Evolutionary conservation across 352 stramenopile species (phyloP).

Genomic region (Phytophthora chlamydospora): DNA sequence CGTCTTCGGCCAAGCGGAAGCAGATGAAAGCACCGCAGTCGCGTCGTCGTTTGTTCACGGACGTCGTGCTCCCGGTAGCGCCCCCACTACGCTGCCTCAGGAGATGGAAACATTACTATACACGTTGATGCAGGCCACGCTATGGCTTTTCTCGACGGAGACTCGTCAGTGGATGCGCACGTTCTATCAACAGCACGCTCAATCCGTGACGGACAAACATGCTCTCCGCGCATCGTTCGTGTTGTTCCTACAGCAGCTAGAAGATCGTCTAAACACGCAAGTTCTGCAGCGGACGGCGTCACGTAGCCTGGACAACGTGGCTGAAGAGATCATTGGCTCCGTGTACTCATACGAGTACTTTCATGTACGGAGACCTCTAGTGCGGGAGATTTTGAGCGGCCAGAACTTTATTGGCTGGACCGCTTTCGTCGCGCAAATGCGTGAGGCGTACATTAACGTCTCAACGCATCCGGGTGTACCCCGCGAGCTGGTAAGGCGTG

Average conservation of each 20-base stretch:
- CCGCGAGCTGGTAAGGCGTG: background rate
- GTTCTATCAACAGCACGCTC: slow-evolving; percentile 38
- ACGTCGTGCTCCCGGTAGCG: background rate
- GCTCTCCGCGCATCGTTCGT: slow-evolving; percentile 41
- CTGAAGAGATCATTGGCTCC: slow-evolving; percentile 53
- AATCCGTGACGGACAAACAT: slow-evolving; percentile 36
- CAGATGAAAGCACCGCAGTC: slow-evolving; percentile 3
- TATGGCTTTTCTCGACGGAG: slow-evolving; percentile 50
- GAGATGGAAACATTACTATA: slow-evolving; percentile 46
- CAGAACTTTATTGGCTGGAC: slow-evolving; percentile 50
- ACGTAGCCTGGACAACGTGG: slow-evolving; percentile 35
- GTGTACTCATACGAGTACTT: slow-evolving; percentile 54
- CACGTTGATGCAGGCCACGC: slow-evolving; percentile 29
- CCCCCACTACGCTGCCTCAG: slow-evolving; percentile 9
- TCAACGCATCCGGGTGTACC: background rate
- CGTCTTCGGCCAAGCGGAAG: slow-evolving; percentile 31
- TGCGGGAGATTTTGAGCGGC: slow-evolving; percentile 47
- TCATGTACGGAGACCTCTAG: slow-evolving; percentile 35
- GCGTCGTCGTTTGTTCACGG: background rate
- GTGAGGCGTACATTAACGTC: slow-evolving; percentile 44
- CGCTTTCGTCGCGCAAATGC: slow-evolving; percentile 54
- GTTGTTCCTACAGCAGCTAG: slow-evolving; percentile 33
- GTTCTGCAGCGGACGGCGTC: slow-evolving; percentile 42
- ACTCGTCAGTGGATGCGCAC: slow-evolving; percentile 38
- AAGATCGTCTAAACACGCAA: slow-evolving; percentile 42